These are phyloP conservation scores for Hemileia vastatrix DNA, from an alignment of 1,284 basidiomycete genomes.

Conservation along the genomic window DNA sequence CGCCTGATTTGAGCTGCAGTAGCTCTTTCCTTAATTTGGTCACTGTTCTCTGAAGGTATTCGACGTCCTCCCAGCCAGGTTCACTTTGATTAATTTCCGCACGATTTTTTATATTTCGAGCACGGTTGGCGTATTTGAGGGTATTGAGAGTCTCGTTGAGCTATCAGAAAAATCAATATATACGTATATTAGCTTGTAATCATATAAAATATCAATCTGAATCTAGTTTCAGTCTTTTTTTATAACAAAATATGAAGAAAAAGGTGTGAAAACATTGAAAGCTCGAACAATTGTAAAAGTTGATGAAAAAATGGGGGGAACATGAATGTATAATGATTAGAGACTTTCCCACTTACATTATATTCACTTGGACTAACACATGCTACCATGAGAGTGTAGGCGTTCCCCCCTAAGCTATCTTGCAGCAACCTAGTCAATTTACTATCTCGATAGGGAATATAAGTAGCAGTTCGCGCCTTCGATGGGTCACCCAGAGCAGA, in stretches of 20 bases:
- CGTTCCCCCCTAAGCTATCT: conserved; percentile 97
- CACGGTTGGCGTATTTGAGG: conserved; percentile 94
- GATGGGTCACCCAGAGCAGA: conserved; percentile 93
- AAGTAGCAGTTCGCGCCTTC: conserved; percentile 49
- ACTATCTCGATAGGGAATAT: conserved; percentile 93
- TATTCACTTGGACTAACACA: conserved; percentile 92
- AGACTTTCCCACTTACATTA: conserved; percentile 52
- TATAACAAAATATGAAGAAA: no score
- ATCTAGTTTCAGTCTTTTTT: no score
- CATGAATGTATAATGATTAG: not conserved
- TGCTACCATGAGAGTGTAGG: conserved; percentile 97
- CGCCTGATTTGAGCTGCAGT: conserved; percentile 61
- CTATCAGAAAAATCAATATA: not conserved
- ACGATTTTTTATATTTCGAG: conserved; percentile 91
- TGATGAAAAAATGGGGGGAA: not conserved
- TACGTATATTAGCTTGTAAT: no score
- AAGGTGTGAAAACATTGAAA: no score
- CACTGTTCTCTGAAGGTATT: conserved; percentile 82
- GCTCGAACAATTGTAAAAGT: no score
- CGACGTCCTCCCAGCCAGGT: conserved; percentile 96
- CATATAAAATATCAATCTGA: no score
- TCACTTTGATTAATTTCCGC: conserved; percentile 87
- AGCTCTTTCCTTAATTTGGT: conserved; percentile 76
- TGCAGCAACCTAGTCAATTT: conserved; percentile 87
- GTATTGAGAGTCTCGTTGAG: conserved; percentile 90